A percentile compares a stretch with the other conserved stretches of the same genome.
Evolutionary conservation across 805 yeast genomes (phyloP).

Genomic region (Zygosaccharomyces bailii): DNA sequence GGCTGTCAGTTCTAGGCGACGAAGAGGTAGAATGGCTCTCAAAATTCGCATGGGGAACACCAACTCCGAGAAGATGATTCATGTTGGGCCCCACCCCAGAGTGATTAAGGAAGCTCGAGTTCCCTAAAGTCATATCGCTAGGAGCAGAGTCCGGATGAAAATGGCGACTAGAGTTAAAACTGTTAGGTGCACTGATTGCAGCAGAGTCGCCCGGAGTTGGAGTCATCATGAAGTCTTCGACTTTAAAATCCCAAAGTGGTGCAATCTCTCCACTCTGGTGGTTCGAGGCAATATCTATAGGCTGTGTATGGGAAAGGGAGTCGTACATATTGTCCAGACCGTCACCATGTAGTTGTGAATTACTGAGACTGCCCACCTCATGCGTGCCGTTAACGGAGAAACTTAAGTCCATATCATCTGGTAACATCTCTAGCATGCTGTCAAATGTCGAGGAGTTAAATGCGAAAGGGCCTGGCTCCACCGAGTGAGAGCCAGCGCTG

Average conservation of each 20-base stretch:
- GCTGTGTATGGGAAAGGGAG: conserved; percentile 15
- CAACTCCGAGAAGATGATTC: conserved; percentile 10
- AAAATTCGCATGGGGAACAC: conserved; percentile 5
- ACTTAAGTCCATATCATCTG: conserved; percentile 30
- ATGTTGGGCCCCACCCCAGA: conserved; percentile 6
- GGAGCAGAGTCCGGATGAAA: conserved; percentile 18
- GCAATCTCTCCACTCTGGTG: conserved; percentile 40
- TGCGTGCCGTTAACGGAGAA: neutral
- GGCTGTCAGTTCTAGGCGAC: conserved; percentile 9
- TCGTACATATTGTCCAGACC: conserved; percentile 5
- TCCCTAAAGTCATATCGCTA: conserved; percentile 2
- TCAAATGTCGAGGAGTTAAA: conserved; percentile 25
- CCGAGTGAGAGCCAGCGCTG: conserved; percentile 4
- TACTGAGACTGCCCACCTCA: conserved; percentile 3
- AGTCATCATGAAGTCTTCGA: conserved; percentile 38
- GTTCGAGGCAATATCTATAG: conserved; percentile 30
- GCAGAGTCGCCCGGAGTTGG: conserved; percentile 37
- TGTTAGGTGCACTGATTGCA: conserved; percentile 37
- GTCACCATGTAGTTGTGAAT: neutral
- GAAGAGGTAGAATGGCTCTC: conserved; percentile 13
- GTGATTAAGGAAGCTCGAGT: conserved; percentile 4
- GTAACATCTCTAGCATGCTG: conserved; percentile 36
- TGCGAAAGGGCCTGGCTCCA: conserved; percentile 6
- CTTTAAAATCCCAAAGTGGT: conserved; percentile 40
- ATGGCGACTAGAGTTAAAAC: conserved; percentile 28